These are phyloP conservation scores for Psidium guajava DNA, from an alignment of 345 rosid species.

Conservation along the genomic window DNA sequence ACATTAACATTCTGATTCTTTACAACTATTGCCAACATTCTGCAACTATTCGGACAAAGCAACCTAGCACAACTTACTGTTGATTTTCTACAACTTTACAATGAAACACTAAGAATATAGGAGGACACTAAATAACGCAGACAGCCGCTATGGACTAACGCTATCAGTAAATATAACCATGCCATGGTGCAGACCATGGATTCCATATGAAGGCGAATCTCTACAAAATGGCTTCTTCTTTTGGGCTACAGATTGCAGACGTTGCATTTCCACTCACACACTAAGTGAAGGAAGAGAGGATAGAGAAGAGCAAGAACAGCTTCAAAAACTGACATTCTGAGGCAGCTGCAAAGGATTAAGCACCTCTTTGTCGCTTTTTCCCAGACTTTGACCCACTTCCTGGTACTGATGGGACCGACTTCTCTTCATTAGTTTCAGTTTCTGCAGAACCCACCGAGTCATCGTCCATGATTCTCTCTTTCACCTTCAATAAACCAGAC, in stretches of 20 bases:
- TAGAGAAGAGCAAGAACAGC: not conserved
- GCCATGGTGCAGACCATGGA: not conserved
- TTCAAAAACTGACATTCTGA: not conserved
- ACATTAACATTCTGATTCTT: not conserved
- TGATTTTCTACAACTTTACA: not conserved
- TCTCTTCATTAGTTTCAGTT: constrained; percentile 28
- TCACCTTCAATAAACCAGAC: constrained; percentile 31
- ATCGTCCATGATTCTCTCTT: constrained; percentile 24
- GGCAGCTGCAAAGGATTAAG: not conserved
- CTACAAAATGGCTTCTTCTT: not conserved
- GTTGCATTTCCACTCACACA: not conserved
- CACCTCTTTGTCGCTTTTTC: constrained; percentile 54
- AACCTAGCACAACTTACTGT: not conserved
- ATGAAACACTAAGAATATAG: not conserved
- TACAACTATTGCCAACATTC: not conserved
- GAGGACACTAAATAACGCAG: not conserved
- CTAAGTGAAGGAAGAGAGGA: not conserved
- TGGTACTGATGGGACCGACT: constrained; percentile 27
- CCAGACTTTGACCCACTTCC: constrained; percentile 42
- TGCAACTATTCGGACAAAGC: not conserved
- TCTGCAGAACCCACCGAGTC: constrained; percentile 29
- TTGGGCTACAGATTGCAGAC: not conserved
- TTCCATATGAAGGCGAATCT: not conserved
- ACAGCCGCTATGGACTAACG: not conserved
- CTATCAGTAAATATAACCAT: not conserved